Evolutionary conservation across 257 asterid species (phyloP), one percentile per base, ranked within the genome.

Genomic region (Agastache rugosa): DNA sequence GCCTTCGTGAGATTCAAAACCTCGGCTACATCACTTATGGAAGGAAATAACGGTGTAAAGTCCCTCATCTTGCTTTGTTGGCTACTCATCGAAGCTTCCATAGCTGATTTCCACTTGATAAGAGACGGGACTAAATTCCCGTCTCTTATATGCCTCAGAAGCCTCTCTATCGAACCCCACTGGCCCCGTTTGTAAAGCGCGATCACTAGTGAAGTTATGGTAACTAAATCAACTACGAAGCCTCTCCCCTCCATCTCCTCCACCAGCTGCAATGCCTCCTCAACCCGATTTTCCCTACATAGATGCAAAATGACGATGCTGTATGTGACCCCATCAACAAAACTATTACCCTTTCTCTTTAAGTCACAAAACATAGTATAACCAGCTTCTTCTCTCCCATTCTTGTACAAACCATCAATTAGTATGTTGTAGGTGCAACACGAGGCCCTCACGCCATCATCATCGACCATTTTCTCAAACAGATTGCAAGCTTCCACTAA

Each of bases 191-290:
- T 82, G 80, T 87, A 89, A 69, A 92, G 77, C 2, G 83, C 85
- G 69, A 86, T 86, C 82, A 95, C 63, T 55, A 95, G 82, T 34
- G 96, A 87, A 73, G 96, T 92, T 65, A 89, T 65, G 8, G 97
- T 95, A 47, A 92, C 90, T 84, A 95, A 80, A 80, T 90, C 97
- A 71, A 95, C 90, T 23, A 77, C 80, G 65, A 95, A 92, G 25
- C 96, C 97, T 62, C 98, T 81, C 1, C 87, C 92, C 79, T 88
- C 97, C 97, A 90, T 92, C 83, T 92, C 99, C 82, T 89, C 96
- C 72, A 92, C 96, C 86, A 94, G 71, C 75, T 77, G 81, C 82
- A 94, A 68, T 19, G 97, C 96, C 69, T 87, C 93, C 74, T 89
- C 93, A 29, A 89, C 78, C 77, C 72, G 68, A 70, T 80, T 87